A percentile compares a stretch with the other conserved stretches of the same genome.
phyloP scores from a whole-genome alignment of 2,329 filamentous ascomycete species.

The Exophiala oligosperma region DNA sequence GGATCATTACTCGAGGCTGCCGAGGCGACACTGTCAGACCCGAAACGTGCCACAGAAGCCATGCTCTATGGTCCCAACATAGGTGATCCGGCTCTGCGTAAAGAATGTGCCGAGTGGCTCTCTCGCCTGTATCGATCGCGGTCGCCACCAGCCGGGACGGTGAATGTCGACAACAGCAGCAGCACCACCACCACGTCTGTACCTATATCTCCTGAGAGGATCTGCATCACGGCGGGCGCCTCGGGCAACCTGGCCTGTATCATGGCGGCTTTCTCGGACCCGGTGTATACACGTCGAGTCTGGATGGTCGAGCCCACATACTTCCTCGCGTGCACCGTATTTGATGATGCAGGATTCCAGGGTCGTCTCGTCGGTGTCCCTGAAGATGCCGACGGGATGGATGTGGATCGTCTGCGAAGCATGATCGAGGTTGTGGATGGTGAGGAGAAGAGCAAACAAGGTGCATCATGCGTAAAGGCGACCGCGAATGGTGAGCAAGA shows the following conservation, averaged over 20 bases:
- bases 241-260: constrained; percentile 70
- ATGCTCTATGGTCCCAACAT: constrained; percentile 77
- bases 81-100: constrained; percentile 67
- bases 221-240: constrained; percentile 74
- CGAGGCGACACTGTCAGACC: constrained; percentile 4
- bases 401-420: constrained; percentile 56
- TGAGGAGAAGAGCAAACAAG: constrained; percentile 35
- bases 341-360: constrained; percentile 69
- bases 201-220: constrained; percentile 51
- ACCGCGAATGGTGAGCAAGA: too few species aligned
- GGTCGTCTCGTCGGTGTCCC: constrained; percentile 63
- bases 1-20: constrained; percentile 49
- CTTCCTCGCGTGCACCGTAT: constrained; percentile 70
- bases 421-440: constrained; percentile 31
- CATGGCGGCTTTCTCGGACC: constrained; percentile 71
- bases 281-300: constrained; percentile 63
- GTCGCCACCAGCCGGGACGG: constrained; percentile 1
- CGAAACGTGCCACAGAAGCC: constrained; percentile 36
- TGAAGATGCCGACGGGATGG: constrained; percentile 70
- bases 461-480: not conserved
- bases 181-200: constrained; percentile 44
- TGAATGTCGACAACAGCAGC: too few species aligned
- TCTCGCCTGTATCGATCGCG: constrained; percentile 56
- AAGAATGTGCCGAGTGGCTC: constrained; percentile 69
- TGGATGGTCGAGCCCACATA: constrained; percentile 76